Percentiles rank a stretch among this genome's conserved stretches.
Conservation (phyloP, 2,329 filamentous ascomycete genomes). For the Ophiostoma sp. region DNA sequence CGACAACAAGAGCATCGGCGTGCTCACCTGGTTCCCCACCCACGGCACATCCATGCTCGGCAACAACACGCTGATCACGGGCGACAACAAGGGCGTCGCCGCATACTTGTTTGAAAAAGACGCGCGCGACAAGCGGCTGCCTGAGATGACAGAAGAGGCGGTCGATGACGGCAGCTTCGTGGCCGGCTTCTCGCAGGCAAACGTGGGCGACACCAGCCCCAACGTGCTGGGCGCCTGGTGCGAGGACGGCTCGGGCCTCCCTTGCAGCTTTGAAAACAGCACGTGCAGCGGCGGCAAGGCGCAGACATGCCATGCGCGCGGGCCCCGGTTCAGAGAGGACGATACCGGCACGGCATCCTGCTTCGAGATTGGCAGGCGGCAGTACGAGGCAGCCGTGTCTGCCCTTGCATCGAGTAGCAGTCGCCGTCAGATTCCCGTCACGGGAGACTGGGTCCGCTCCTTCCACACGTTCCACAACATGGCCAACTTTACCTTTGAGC, state of each 20-base stretch:
- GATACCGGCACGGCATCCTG: conserved; percentile 71
- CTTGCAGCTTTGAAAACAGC: conserved; percentile 69
- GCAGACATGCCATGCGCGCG: conserved; percentile 64
- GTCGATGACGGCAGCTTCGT: conserved; percentile 65
- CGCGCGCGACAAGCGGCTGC: conserved; percentile 43
- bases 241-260: conserved; percentile 68
- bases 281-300: conserved; percentile 68
- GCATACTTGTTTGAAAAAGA: conserved; percentile 77
- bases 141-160: conserved; percentile 44
- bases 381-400: conserved; percentile 52
- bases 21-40: conserved; percentile 84
- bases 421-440: conserved; percentile 44
- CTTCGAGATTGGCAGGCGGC: conserved; percentile 65
- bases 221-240: conserved; percentile 86
- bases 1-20: conserved; percentile 69
- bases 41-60: conserved; percentile 85
- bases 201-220: conserved; percentile 83
- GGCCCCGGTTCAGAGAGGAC: conserved; percentile 59
- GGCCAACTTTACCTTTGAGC: conserved; percentile 63
- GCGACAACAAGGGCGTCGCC: conserved; percentile 96
- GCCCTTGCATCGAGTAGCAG: conserved; percentile 33
- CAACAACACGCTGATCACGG: conserved; percentile 85
- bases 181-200: conserved; percentile 87
- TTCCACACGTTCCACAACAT: conserved; percentile 81
- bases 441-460: conserved; percentile 63